Base-by-base conservation (phyloP, 768 basidiomycete genomes). In the Termitomyces sp. region DNA sequence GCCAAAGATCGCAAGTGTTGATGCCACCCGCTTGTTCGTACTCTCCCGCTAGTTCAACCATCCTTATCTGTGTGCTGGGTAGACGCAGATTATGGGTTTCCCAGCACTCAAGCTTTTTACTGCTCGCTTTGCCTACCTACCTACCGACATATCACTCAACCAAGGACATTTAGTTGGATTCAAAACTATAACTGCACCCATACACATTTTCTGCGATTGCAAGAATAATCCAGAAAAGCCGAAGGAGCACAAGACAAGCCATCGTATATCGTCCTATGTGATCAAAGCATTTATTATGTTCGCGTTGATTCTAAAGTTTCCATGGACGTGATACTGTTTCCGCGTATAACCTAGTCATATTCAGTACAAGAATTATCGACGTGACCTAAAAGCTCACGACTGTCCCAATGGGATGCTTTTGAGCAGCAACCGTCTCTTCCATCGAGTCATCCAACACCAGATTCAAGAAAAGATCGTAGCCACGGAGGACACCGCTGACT, bases 401-500 rank as follows among this genome's bases (percentile, higher is more conserved):
- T 54, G 93, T 95, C 27, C 95, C 95, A 66, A 95, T 88, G 27
- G 90, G 88, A 66, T 90, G 86, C 71, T 93, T 94, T 76, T 95
- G 89, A 5, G 89, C 94, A 15, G 91, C 89, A 5, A 85, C 87
- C 0, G 87, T 86, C 78, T 98, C 97, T 74, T 99, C 97, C 66
- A 88, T 72, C 11, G 93, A 92, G 69, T 98, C 93, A 72, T 98
- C 97, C 72, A 99, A 86, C 64, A 98, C 97, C 41, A 99, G 82
- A 74, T 99, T 99, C 71, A 99, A 78, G 80, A 99, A 99, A 63
- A 99, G 89, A 79, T 99, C 97, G 74, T 97, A 99, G 54, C 97
- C 97, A 62, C 97, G 88, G 53, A 99, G 77, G 15, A 86, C 87
- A 56, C 97, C 97, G 76, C 92, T 94, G 68, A 99, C 92, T 83